These are phyloP conservation scores for Aspergillus aculeatus DNA, from an alignment of 2,329 filamentous ascomycete genomes.

Conservation along the genomic window DNA sequence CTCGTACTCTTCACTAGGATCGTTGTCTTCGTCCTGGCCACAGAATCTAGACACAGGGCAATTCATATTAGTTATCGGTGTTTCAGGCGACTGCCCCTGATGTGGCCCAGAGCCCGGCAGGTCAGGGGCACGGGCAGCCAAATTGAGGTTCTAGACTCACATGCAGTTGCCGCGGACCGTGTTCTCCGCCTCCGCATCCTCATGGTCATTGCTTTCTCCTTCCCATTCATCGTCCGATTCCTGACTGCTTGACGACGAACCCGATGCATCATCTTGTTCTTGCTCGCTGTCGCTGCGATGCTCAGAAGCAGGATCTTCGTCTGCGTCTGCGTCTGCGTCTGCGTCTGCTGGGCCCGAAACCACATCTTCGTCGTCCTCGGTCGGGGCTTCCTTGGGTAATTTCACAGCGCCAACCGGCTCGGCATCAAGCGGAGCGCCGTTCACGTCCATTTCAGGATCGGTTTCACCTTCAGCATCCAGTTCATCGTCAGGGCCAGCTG, in stretches of 20 bases:
- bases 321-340: conserved; percentile 41
- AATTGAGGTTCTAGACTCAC: conserved; percentile 42
- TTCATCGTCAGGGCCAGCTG: conserved; percentile 32
- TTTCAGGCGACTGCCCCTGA: too few species aligned
- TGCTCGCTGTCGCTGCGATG: conserved; percentile 42
- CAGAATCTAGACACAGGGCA: conserved; percentile 65
- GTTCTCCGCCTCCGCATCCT: conserved; percentile 47
- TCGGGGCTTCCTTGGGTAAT: conserved; percentile 29
- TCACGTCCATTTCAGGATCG: conserved; percentile 21
- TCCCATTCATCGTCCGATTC: conserved; percentile 58
- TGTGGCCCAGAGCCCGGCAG: background rate
- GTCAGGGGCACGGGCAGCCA: background rate
- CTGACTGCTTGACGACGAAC: conserved; percentile 47
- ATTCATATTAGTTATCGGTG: background rate
- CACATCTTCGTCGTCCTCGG: conserved; percentile 38
- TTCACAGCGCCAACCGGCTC: conserved; percentile 42
- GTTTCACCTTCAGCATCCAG: conserved; percentile 31
- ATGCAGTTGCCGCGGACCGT: conserved; percentile 61
- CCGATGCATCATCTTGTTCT: conserved; percentile 38
- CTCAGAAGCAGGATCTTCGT: conserved; percentile 44
- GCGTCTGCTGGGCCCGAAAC: conserved; percentile 41
- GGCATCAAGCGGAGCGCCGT: conserved; percentile 46
- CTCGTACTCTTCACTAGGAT: conserved; percentile 78
- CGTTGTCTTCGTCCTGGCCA: conserved; percentile 76
- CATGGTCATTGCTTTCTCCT: conserved; percentile 47